Conservation (phyloP, 2,329 filamentous ascomycete species). For the Aspergillus sp. region DNA sequence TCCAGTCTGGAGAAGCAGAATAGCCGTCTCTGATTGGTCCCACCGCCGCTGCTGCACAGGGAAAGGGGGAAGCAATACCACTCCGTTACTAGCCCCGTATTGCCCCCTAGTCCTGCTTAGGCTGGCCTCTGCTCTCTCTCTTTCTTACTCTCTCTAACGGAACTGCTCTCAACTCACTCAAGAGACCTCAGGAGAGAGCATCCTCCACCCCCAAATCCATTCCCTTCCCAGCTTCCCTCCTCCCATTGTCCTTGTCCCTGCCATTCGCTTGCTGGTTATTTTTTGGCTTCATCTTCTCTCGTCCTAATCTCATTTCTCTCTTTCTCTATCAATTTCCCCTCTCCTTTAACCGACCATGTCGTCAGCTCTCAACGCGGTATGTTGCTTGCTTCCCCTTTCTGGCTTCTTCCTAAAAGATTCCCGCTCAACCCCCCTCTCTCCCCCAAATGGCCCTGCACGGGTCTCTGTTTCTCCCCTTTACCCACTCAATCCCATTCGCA, state of each 20-base stretch:
- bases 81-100: slow-evolving; percentile 1
- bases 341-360: slow-evolving; percentile 42
- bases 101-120: slow-evolving; percentile 5
- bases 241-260: slow-evolving; percentile 7
- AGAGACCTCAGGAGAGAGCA: slow-evolving; percentile 18
- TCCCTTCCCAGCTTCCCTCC: slow-evolving; percentile 9
- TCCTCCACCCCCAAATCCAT: slow-evolving; percentile 4
- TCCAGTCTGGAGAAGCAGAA: slow-evolving; percentile 13
- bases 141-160: background rate
- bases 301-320: slow-evolving; percentile 1
- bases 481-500: background rate
- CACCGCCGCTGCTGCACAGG: slow-evolving; percentile 6
- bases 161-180: slow-evolving; percentile 1
- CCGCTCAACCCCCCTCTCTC: too few relatives aligned
- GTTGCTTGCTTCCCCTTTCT: slow-evolving; percentile 28
- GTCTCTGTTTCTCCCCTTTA: too few relatives aligned
- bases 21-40: slow-evolving; percentile 19
- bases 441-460: too few relatives aligned
- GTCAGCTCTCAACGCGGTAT: slow-evolving; percentile 51
- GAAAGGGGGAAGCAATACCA: slow-evolving; percentile 24
- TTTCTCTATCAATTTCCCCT: slow-evolving; percentile 12
- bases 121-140: background rate
- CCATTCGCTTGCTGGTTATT: slow-evolving; percentile 16
- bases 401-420: background rate
- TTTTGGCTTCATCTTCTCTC: slow-evolving; percentile 16